Base-by-base conservation (phyloP, 2,329 filamentous ascomycete genomes). In the Hortaea sp. region DNA sequence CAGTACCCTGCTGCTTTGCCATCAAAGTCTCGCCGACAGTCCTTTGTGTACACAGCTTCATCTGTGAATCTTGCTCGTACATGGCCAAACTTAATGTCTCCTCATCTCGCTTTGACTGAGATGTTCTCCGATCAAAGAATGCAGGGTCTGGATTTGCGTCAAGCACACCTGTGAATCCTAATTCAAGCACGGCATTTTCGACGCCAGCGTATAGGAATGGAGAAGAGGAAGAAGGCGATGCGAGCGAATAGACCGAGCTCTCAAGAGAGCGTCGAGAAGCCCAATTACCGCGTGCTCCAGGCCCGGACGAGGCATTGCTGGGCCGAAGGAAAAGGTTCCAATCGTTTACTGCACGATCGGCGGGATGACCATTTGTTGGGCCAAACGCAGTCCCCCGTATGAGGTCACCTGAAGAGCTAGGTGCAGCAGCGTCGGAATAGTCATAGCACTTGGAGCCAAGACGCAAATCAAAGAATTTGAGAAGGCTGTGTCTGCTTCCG, bases 401-500 rank as follows among this genome's bases (percentile, higher is more conserved):
- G 32, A 5, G 49, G 13, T n/a, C 13, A 9, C 32, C 32, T 10
- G 32, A 10, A 9, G 9, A 9, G 32, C 32, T 12, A 35, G 32
- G 32, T 10, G 9, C 32, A 9, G 11, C 38, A 9, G 38, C 38
- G n/a, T 65, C 53, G 13, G 64, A 53, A 41, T 60, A 60, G 46
- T 45, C 52, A 49, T 63, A 63, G 46, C 54, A 54, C 41, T 59
- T 60, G 1, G 57, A 53, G 6, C 59, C 59, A 55, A 79, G 66
- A 27, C 79, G 76, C 39, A 83, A 58, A 53, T 84, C 79, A 52
- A 80, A 83, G 4, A 81, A 65, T 53, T 82, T 82, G 39, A 83
- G 63, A 43, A 81, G 67, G 39, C 71, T 74, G 58, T 82, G 75
- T 42, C 73, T 69, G 3, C 73, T 72, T 1, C 73, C 71, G 27